Evolutionary conservation across 495 filamentous ascomycete species (phyloP), one percentile per base, ranked within the genome.

Genomic region (Trypethelium eluteriae): DNA sequence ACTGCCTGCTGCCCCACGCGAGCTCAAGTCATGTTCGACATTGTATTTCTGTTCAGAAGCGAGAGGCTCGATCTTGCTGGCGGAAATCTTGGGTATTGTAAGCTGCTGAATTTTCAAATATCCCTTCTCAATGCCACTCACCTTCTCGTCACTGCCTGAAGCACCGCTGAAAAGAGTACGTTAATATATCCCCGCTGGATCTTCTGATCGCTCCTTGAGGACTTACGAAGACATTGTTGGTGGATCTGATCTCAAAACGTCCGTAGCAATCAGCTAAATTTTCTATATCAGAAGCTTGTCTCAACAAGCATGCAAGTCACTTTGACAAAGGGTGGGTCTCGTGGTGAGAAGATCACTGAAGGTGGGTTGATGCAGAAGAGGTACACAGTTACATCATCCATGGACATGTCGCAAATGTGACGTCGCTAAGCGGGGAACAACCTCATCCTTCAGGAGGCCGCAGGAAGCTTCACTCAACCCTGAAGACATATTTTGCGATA

Each of bases 11-110:
- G 39, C 53, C 3, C 65, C 65, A 18, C 39, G 12, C 10, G 36
- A 25, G 41, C 38, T 35, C 25, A 38, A 14, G 56, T 62, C 65
- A 35, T 39, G 57, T 32, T 38, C 35, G 2, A 47, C 56, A 61
- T 35, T 35, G 14, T 44, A 35, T 59, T 67, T 67, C 39, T 34
- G 38, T 5, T 63, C 65, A 25, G 65, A 67, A 4, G 41, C 56
- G 35, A 67, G 44, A 1, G 65, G 65, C n/a, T 62, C 39, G 44
- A 67, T 67, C 39, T 67, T 67, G 56, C 36, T 50, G 38, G 53
- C 65, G 39, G 65, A 62, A 38, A 67, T 62, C 57, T 59, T 9
- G 36, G 11, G 32, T 59, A 36, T 7, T 34, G 32, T 59, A 3
- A 36, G 53, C 32, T 59, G 53, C 53, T 59, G 53, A 36, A 14